Base-by-base conservation (phyloP, 1,284 basidiomycete species). In the Nidula niveotomentosa region DNA sequence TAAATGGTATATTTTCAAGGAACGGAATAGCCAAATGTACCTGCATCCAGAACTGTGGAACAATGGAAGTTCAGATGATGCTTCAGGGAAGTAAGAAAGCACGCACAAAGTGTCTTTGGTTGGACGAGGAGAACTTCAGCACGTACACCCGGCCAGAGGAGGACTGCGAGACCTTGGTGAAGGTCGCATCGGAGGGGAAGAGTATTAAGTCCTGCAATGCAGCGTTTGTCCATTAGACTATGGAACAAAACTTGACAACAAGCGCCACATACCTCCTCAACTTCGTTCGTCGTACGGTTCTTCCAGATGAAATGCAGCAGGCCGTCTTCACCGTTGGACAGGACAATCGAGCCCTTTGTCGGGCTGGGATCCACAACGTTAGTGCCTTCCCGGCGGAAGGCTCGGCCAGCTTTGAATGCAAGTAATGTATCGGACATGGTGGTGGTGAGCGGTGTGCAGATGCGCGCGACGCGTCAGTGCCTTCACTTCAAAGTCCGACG, bases 381-480 rank as follows among this genome's bases (percentile, higher is more conserved):
- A 12, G 87, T 83, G 35, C 74, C 79, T 49, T 80, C 81, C 50
- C 86, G 77, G 54, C 89, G 75, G 56, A 87, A 83, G 0, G 84
- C 84, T 33, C 89, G 80, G n/a, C 90, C 91, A 3, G 91, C 90
- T 65, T 92, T 92, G 76, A 92, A 90, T 12, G 86, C 87, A 48
- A 91, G 80, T 18, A 86, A 75, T n/a, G 76, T 76, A 55, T 78
- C 76, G 18, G 72, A 57, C 69, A 74, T 76, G 7, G 49, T 51
- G 7, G 49, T 51, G 55, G 54, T 43, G 23, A 54, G 47, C 53
- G 52, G 47, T 56, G 30, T 18, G 8, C 53, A 64, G 71, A 70
- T 75, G 76, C 76, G 74, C 76, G 76, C 72, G 75, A 67, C 69
- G 65, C 59, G 54, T 55, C 52, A 45, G 50, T 57, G 59, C 53